Evolutionary conservation across 2,329 filamentous ascomycete genomes (phyloP).

Genomic region (Aspergillus novofumigatus): DNA sequence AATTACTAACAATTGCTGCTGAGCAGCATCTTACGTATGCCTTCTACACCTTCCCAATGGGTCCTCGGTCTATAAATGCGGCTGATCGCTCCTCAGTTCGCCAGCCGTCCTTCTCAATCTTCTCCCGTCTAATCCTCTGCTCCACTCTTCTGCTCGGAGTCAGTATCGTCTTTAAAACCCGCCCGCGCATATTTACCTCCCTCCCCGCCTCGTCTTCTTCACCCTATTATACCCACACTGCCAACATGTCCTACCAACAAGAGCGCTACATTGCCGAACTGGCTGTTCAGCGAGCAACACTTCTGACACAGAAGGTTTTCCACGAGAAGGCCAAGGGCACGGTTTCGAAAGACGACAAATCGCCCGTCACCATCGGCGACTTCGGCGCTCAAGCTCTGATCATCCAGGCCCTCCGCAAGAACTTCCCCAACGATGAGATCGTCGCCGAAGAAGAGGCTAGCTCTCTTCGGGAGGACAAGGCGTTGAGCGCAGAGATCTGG

Average conservation of each 20-base stretch:
- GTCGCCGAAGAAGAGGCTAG: constrained; percentile 93
- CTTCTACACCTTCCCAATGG: constrained; percentile 6
- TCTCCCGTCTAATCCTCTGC: constrained; percentile 31
- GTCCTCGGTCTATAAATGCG: constrained; percentile 15
- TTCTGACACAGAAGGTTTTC: constrained; percentile 74
- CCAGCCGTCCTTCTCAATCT: constrained; percentile 16
- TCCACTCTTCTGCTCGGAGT: constrained; percentile 43
- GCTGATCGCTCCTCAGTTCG: constrained; percentile 18
- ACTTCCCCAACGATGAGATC: constrained; percentile 86
- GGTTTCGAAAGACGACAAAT: constrained; percentile 89
- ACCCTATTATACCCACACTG: constrained; percentile 17
- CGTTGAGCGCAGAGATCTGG: constrained; percentile 75
- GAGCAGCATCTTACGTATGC: background rate
- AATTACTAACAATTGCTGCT: background rate
- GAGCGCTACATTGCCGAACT: constrained; percentile 82
- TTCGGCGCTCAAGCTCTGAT: constrained; percentile 97
- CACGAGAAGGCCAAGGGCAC: constrained; percentile 92
- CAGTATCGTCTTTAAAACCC: constrained; percentile 35
- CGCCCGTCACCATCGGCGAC: constrained; percentile 95
- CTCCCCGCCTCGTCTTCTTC: constrained; percentile 25
- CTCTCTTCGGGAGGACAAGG: constrained; percentile 66
- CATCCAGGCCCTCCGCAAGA: constrained; percentile 80
- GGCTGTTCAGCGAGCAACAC: constrained; percentile 76
- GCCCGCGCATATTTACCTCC: constrained; percentile 39
- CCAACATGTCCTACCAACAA: constrained; percentile 58